phyloP scores from a whole-genome alignment of 148 eudicot species.

The Rhododendron williamsianum region DNA sequence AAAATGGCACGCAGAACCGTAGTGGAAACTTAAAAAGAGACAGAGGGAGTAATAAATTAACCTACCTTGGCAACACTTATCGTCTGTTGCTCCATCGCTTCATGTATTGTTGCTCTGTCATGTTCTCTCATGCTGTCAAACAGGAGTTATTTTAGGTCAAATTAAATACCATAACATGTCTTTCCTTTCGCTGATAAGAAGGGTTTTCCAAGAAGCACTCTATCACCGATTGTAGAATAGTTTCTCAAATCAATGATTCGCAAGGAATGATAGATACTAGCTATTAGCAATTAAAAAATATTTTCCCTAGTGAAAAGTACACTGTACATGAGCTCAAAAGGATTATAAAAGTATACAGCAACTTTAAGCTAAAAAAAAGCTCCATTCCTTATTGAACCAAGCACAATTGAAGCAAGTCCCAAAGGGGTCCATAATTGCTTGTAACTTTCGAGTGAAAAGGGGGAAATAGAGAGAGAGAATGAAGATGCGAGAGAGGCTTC shows the following conservation, averaged over 20 bases:
- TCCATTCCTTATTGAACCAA: not conserved
- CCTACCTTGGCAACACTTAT: constrained; percentile 83
- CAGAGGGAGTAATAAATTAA: not conserved
- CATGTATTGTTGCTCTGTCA: constrained; percentile 96
- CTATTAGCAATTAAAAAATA: not conserved
- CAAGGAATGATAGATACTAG: not conserved
- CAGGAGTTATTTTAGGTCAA: constrained; percentile 1
- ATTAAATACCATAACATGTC: not conserved
- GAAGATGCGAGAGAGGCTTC: too few species aligned
- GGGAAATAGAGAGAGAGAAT: too few species aligned
- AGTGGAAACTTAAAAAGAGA: too few species aligned
- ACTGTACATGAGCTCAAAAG: not conserved
- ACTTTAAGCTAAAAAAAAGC: not conserved
- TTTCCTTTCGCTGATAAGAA: not conserved
- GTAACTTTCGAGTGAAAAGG: too few species aligned
- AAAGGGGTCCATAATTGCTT: too few species aligned
- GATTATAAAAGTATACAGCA: not conserved
- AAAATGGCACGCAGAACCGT: too few species aligned
- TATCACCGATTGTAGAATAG: not conserved
- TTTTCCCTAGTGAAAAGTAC: not conserved
- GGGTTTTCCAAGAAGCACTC: not conserved
- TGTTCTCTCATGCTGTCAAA: constrained; percentile 95
- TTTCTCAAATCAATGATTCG: not conserved
- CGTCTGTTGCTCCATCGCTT: constrained; percentile 99
- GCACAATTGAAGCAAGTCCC: too few species aligned